Evolutionary conservation across 129 eudicot species (phyloP).

Genomic region (Helichrysum umbraculigerum): DNA sequence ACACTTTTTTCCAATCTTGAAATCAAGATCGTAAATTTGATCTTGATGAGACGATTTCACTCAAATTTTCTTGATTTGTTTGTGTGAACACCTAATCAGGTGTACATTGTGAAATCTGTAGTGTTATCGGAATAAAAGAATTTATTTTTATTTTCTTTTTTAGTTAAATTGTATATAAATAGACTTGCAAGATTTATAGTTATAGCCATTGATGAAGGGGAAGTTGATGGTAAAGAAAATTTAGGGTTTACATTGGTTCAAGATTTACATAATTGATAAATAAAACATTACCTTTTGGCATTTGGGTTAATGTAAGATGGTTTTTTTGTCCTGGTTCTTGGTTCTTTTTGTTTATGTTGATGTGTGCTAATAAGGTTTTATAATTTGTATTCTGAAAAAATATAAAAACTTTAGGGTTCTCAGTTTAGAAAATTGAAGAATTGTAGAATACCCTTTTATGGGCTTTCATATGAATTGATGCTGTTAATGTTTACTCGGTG

Average conservation of each 20-base stretch:
- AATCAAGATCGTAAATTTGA: constrained; percentile 12
- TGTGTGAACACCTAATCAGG: not conserved
- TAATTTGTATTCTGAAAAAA: too few relatives aligned
- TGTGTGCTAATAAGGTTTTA: not conserved
- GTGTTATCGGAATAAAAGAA: not conserved
- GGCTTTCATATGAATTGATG: not conserved
- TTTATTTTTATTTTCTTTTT: not conserved
- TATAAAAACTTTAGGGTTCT: constrained; percentile 24
- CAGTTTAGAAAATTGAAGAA: not conserved
- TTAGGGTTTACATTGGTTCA: constrained; percentile 9
- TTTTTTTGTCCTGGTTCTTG: constrained; percentile 20
- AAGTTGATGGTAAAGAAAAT: not conserved
- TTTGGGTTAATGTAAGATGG: not conserved
- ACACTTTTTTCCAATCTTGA: constrained; percentile 1
- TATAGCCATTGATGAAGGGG: constrained; percentile 2
- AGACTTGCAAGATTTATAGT: not conserved
- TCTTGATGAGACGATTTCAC: not conserved
- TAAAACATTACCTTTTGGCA: not conserved
- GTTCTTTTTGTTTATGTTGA: not conserved
- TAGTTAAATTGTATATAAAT: too few relatives aligned
- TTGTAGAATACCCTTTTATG: not conserved
- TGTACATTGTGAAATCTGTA: constrained; percentile 30
- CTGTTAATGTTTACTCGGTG: not conserved
- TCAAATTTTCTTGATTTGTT: constrained; percentile 9
- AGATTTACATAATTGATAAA: constrained; percentile 8